These are phyloP conservation scores for Penstemon barbatus DNA, from an alignment of 257 asterid species.

Conservation along the genomic window DNA sequence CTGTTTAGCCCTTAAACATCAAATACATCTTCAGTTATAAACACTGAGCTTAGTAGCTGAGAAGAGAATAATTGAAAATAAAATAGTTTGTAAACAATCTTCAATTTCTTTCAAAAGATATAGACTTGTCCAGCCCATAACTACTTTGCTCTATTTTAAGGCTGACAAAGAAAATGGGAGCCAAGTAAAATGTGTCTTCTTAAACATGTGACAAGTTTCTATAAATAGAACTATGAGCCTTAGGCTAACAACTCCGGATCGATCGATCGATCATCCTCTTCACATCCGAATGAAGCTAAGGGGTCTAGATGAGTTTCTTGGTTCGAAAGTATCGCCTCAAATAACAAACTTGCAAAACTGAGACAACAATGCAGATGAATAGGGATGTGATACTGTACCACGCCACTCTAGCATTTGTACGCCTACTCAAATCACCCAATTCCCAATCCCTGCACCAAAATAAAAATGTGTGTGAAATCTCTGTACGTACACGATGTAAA, in stretches of 20 bases:
- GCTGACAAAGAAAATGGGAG: background rate
- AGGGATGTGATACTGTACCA: constrained; percentile 59
- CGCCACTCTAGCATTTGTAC: constrained; percentile 62
- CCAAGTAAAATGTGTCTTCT: no score
- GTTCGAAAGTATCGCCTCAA: constrained; percentile 61
- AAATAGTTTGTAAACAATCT: constrained; percentile 2
- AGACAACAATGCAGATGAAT: constrained; percentile 46
- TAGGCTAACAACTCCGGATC: no score
- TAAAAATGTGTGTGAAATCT: background rate
- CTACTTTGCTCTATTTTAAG: background rate
- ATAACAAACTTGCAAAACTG: constrained; percentile 46
- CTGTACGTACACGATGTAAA: no score
- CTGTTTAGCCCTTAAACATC: no score
- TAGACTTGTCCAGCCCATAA: background rate
- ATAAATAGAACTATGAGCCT: no score
- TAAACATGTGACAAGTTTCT: no score
- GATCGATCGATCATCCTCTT: no score
- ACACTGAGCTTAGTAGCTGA: no score
- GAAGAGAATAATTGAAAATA: no score
- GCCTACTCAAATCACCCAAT: constrained; percentile 69
- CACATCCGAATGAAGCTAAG: no score
- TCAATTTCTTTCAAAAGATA: background rate
- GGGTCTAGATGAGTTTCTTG: constrained; percentile 65
- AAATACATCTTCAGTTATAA: no score
- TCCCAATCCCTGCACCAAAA: constrained; percentile 52